Evolutionary conservation across 768 basidiomycete species (phyloP).

Genomic region (Sistotremastrum niveocremeum): DNA sequence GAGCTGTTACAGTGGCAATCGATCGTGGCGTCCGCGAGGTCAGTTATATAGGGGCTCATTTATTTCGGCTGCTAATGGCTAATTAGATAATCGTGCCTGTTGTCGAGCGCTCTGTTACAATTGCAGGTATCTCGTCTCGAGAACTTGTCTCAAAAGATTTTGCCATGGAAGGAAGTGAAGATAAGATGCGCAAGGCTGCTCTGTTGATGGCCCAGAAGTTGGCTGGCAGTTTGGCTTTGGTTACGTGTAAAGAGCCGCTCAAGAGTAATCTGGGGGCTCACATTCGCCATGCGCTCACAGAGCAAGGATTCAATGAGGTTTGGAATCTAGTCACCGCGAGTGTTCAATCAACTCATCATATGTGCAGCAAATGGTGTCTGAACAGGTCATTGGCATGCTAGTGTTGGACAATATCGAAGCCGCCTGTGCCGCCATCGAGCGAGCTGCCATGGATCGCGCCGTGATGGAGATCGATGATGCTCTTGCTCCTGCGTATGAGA

Average conservation of each 20-base stretch:
- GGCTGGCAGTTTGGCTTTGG: conserved; percentile 89
- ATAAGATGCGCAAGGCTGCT: conserved; percentile 80
- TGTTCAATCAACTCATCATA: conserved; percentile 1
- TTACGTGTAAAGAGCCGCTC: conserved; percentile 96
- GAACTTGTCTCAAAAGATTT: conserved; percentile 95
- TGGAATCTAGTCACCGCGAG: conserved; percentile 1
- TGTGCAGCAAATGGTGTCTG: conserved; percentile 54
- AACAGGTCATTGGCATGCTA: conserved; percentile 64
- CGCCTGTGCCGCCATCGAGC: conserved; percentile 90
- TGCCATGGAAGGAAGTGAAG: conserved; percentile 82
- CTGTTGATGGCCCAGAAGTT: conserved; percentile 96
- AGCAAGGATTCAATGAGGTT: conserved; percentile 86
- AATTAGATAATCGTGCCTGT: conserved; percentile 86
- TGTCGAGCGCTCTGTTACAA: conserved; percentile 95
- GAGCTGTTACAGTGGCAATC: conserved; percentile 80
- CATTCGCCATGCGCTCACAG: conserved; percentile 66
- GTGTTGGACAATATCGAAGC: conserved; percentile 88
- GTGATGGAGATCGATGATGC: conserved; percentile 87
- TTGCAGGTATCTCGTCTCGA: conserved; percentile 93
- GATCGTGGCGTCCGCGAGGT: conserved; percentile 94
- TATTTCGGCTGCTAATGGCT: conserved; percentile 1
- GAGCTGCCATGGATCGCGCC: conserved; percentile 94
- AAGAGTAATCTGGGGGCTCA: conserved; percentile 85
- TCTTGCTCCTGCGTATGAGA: conserved; percentile 69
- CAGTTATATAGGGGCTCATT: conserved; percentile 9